These are phyloP conservation scores for Punica granatum DNA, from an alignment of 345 rosid genomes.

Conservation along the genomic window DNA sequence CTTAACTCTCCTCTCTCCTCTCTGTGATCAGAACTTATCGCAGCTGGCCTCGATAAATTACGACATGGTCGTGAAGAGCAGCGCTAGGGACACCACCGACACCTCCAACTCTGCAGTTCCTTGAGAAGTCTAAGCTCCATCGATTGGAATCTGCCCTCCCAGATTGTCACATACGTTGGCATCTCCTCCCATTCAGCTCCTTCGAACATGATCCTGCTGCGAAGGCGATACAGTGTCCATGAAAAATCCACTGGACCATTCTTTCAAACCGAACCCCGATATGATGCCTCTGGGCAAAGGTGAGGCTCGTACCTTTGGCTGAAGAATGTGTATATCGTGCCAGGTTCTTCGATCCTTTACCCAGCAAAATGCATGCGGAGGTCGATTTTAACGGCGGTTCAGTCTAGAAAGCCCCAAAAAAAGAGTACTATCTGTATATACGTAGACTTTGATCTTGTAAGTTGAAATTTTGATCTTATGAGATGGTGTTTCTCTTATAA, in stretches of 20 bases:
- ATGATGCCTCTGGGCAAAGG: background rate
- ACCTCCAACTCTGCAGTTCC: background rate
- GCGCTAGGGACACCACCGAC: conserved; percentile 2
- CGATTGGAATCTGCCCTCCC: background rate
- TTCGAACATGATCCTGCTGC: background rate
- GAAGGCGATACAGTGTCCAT: background rate
- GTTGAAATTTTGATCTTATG: background rate
- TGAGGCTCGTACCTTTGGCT: no score
- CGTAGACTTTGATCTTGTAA: background rate
- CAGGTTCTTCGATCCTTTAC: no score
- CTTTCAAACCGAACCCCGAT: background rate
- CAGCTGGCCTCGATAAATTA: conserved; percentile 92
- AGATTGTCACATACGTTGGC: background rate
- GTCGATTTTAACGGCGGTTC: no score
- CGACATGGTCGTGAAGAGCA: conserved; percentile 25
- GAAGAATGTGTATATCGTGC: no score
- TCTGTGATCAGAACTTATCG: conserved; percentile 56
- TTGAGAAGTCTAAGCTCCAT: background rate
- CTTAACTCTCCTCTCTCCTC: no score
- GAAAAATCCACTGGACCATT: background rate
- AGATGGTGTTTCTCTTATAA: background rate
- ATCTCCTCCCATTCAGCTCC: background rate
- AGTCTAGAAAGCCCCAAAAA: no score
- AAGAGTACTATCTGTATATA: no score
- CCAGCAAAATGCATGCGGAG: no score